Evolutionary conservation across 768 basidiomycete species (phyloP).

Genomic region (Tricholomella constricta): DNA sequence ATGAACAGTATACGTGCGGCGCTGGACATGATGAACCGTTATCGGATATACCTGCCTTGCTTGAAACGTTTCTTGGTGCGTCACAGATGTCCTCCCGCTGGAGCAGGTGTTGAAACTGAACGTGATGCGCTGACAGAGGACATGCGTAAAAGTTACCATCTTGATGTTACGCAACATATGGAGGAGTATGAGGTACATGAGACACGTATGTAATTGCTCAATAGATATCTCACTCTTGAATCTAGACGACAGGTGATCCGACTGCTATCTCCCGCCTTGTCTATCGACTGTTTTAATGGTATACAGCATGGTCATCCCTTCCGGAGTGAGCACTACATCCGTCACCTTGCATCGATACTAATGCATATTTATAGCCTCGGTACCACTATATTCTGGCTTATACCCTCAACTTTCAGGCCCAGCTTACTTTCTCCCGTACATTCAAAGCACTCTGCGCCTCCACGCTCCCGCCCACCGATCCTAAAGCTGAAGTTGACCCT

Average conservation of each 20-base stretch:
- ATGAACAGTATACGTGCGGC: constrained; percentile 52
- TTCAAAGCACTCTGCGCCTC: constrained; percentile 68
- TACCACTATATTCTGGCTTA: constrained; percentile 58
- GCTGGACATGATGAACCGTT: constrained; percentile 58
- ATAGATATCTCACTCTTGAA: not conserved
- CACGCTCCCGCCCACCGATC: constrained; percentile 47
- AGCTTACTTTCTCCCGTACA: constrained; percentile 63
- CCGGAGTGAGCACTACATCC: constrained; percentile 49
- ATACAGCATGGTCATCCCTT: constrained; percentile 70
- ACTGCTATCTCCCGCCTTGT: constrained; percentile 56
- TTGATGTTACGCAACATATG: constrained; percentile 65
- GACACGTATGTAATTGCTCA: not conserved
- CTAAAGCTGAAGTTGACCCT: constrained; percentile 20
- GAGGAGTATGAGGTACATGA: constrained; percentile 57
- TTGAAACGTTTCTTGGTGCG: constrained; percentile 76
- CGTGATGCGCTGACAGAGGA: constrained; percentile 67
- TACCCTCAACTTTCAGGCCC: constrained; percentile 70
- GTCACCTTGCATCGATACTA: not conserved
- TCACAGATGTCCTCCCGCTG: not conserved
- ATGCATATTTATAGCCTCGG: constrained; percentile 51
- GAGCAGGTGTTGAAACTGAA: not conserved
- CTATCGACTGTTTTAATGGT: constrained; percentile 68
- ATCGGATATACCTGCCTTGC: constrained; percentile 60
- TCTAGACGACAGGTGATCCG: constrained; percentile 48
- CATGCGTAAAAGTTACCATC: constrained; percentile 56